Evolutionary conservation across 345 rosid genomes (phyloP), one percentile per base, ranked within the genome.

Genomic region (Gossypium sturtianum): DNA sequence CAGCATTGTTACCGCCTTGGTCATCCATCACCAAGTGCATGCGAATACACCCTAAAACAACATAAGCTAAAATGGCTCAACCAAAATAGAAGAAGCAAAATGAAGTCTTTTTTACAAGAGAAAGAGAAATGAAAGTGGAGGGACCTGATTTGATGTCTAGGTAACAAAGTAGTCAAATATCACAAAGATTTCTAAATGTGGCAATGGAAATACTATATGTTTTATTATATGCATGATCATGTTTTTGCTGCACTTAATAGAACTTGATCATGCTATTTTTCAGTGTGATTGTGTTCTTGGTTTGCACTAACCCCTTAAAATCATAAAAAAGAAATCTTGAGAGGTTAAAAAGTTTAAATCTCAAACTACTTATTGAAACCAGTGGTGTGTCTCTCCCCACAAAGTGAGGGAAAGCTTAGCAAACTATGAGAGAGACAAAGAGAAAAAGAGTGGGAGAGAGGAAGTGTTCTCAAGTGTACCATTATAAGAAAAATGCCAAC

Each of bases 11-110:
- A 17, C 86, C 86, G 60, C 88, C 82, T 70, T 86, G 90, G 76
- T 89, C 89, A 73, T 88, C 85, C 94, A 89, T 80, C 70, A 61
- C 22, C 69, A 76, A 67, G 48, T 41, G 76, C 78, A 65, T 80
- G 87, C 80, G 73, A 73, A 1, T 12, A 9, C 13, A 48, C 57
- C 70, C 63, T 64, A 66, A 17, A 6, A 45, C 1, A n/a, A 23
- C 67, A 60, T 66, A 53, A 15, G 66, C 13, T 25, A 52, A 25
- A 45, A 54, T 43, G 53, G 62, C 73, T 52, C 9, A 19, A 34
- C 7, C 38, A 67, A 57, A 69, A 70, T 63, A 76, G n/a, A 34
- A 34, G 57, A 4, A 27, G 66, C 23, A 72, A 52, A 27, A 44
- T 4, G 41, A 20, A 20, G 10, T 12, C 6, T 10, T 57, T 22